Evolutionary conservation across 768 basidiomycete genomes (phyloP), one percentile per base, ranked within the genome.

Genomic region (Coprinopsis cinerea): DNA sequence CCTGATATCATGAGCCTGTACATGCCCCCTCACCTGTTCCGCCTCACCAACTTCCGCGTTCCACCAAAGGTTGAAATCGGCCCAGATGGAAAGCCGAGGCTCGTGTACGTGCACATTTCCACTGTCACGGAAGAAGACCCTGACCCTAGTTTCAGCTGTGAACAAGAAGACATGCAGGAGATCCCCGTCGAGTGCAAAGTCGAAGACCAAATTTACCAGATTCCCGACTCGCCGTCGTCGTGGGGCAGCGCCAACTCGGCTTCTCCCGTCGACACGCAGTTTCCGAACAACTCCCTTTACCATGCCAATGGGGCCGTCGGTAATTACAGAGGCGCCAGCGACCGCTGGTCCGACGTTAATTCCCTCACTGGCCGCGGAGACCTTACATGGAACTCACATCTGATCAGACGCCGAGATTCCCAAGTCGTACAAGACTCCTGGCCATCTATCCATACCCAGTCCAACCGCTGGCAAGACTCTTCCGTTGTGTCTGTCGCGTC

Each of bases 51-150:
- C 63, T 94, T 92, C 61, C 78, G 92, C 7, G 81, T 89, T 44
- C 90, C 90, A 2, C 90, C 89, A 1, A 79, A 87, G 60, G 75
- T 89, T 25, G 88, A 89, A 55, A 72, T 81, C 28, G 85, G 83
- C 9, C 74, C 79, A 3, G 86, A 90, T 55, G 82, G 85, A 15
- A 76, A 80, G 48, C 72, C 77, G 20, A 71, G 81, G 51, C 78
- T 87, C 45, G 76, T 81, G 83, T 85, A 65, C 63, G 81, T 74
- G 2, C 15, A 15, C 28, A 20, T 48, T 42, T 26, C 10, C 28
- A 39, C 46, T 27, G 48, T 41, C 25, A 34, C 42, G n/a, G 13
- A 27, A 30, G 47, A 56, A 60, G 43, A 44, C 46, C 24, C 49
- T 56, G 28, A 57, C 37, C n/a, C 20, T 32, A 14, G 28, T 14